Evolutionary conservation across 2,329 filamentous ascomycete genomes (phyloP).

Genomic region (Pseudocercospora vitis): DNA sequence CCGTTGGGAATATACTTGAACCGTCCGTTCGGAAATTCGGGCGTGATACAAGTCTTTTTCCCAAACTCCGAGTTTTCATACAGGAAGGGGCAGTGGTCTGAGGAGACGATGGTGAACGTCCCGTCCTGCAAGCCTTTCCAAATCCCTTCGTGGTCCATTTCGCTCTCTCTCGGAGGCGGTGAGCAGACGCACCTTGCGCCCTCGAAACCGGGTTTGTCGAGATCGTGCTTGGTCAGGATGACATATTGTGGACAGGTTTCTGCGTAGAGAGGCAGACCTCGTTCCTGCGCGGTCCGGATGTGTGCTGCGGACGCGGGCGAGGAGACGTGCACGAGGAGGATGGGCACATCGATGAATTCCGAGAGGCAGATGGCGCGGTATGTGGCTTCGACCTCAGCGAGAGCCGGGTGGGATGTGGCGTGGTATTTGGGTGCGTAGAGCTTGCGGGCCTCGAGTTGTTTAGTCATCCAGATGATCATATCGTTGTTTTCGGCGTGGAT

Average conservation of each 20-base stretch:
- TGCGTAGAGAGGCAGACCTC: constrained; percentile 53
- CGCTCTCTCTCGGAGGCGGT: constrained; percentile 52
- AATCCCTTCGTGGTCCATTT: constrained; percentile 52
- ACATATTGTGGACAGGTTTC: constrained; percentile 60
- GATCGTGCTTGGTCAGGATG: constrained; percentile 53
- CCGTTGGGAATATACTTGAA: constrained; percentile 62
- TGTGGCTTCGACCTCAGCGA: constrained; percentile 55
- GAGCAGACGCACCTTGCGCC: constrained; percentile 57
- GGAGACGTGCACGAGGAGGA: constrained; percentile 56
- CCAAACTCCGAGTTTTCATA: constrained; percentile 51
- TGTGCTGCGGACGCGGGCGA: constrained; percentile 49
- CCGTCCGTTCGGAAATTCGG: constrained; percentile 46
- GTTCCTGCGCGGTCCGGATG: constrained; percentile 52
- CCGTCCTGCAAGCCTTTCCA: constrained; percentile 54
- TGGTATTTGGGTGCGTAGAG: constrained; percentile 55
- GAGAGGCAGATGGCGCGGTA: constrained; percentile 54
- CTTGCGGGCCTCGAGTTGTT: constrained; percentile 51
- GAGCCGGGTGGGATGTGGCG: constrained; percentile 50
- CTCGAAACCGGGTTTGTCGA: constrained; percentile 54
- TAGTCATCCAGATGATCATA: constrained; percentile 56
- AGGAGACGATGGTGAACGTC: constrained; percentile 55
- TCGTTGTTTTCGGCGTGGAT: constrained; percentile 58
- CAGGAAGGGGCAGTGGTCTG: constrained; percentile 52
- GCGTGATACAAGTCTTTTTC: constrained; percentile 52
- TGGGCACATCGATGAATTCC: constrained; percentile 54